Evolutionary conservation across 2,329 filamentous ascomycete genomes (phyloP), one percentile per base, ranked within the genome.

Genomic region (Ambrosiella xylebori): DNA sequence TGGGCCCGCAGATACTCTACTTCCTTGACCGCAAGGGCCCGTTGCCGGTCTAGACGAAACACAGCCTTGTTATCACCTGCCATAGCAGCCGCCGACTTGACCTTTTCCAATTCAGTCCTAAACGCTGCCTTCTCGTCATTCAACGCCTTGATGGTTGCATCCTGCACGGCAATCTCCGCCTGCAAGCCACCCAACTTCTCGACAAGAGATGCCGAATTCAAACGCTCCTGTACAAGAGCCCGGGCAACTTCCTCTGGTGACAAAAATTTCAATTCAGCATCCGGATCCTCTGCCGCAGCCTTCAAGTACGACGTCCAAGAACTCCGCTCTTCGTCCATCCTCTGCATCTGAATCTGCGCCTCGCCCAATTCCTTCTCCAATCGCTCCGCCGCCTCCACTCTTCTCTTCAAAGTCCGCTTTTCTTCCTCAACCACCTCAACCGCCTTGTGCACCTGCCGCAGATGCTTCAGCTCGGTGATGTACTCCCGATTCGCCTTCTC

Each of bases 391-490:
- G 85, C 75, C 61, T 88, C 82, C 1, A 98, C 68, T 65, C 82
- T 88, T 38, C 83, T 81, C 68, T 93, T 85, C 19, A 98, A 72
- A 0, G 82, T 80, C 61, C 87, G 78, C 74, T 97, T 97, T 72
- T 98, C 89, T 68, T 98, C 93, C 67, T 98, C 89, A 0, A 97
- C 86, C 1, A 98, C 80, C 66, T 95, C 88, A 1, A 95, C 84
- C n/a, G 86, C 88, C 70, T 87, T 91, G 68, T 89, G 84, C 2
- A 85, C 72, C 63, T 89, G 86, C 12, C 89, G 84, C 41, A 94
- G 76, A 63, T 89, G 85, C 64, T 86, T 88, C 40, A 98, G 72
- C 67, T 98, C 91, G 0, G 77, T 70, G 12, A 81, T 74, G 66
- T 95, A 87, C 54, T 95, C 88, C 27, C 87, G 78, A 62, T 88